These are phyloP conservation scores for Claviceps africana DNA, from an alignment of 2,329 filamentous ascomycete genomes.

Conservation along the genomic window DNA sequence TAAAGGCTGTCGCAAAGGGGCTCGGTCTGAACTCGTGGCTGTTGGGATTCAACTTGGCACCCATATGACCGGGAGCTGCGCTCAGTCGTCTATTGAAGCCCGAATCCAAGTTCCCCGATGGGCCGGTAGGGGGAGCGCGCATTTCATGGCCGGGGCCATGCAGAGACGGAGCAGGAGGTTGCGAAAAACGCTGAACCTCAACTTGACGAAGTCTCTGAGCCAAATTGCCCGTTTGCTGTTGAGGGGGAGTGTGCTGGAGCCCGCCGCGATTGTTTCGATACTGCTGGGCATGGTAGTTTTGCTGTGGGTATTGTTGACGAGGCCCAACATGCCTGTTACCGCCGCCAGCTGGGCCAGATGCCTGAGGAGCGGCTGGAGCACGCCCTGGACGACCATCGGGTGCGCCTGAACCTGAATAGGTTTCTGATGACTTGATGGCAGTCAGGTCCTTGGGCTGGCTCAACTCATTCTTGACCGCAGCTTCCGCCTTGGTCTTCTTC, in stretches of 20 bases:
- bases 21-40: slow-evolving; percentile 75
- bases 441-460: slow-evolving; percentile 27
- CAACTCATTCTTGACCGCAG: slow-evolving; percentile 29
- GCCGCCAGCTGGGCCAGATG: slow-evolving; percentile 12
- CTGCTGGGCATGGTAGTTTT: slow-evolving; percentile 30
- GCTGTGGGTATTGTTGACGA: slow-evolving; percentile 35
- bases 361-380: slow-evolving; percentile 20
- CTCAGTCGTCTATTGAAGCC: slow-evolving; percentile 40
- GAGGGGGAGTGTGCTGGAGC: slow-evolving; percentile 26
- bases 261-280: slow-evolving; percentile 34
- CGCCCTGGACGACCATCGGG: slow-evolving; percentile 19
- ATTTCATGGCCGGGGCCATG: slow-evolving; percentile 47
- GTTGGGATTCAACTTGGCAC: slow-evolving; percentile 48
- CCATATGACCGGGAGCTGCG: slow-evolving; percentile 35
- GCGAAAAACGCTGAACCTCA: slow-evolving; percentile 37
- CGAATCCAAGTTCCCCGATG: slow-evolving; percentile 42
- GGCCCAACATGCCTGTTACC: slow-evolving; percentile 30
- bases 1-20: slow-evolving; percentile 68
- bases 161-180: slow-evolving; percentile 27
- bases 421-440: slow-evolving; percentile 23
- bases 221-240: slow-evolving; percentile 31
- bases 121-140: slow-evolving; percentile 61
- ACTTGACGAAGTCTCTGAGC: slow-evolving; percentile 36
- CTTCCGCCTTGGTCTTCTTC: slow-evolving; percentile 38
- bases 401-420: slow-evolving; percentile 10